A percentile compares a stretch with the other conserved stretches of the same genome.
Conservation (phyloP, 495 filamentous ascomycete species). For the Hyaloscypha bicolor region DNA sequence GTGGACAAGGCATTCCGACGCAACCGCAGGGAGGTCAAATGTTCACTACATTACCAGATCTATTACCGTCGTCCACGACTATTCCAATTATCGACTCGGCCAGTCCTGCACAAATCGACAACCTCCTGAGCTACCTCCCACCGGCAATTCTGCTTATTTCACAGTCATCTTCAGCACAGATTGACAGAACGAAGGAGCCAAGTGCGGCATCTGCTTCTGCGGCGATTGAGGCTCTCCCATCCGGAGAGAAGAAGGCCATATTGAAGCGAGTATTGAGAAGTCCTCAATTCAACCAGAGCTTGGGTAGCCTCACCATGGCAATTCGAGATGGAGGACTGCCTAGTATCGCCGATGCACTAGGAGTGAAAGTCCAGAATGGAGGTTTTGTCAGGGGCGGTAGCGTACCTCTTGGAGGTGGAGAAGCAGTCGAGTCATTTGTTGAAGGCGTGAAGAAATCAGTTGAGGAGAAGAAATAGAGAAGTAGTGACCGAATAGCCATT, state of each 20-base stretch:
- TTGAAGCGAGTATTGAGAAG: slow-evolving; percentile 82
- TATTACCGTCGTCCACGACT: slow-evolving; percentile 75
- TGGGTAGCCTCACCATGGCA: slow-evolving; percentile 81
- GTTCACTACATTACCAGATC: slow-evolving; percentile 85
- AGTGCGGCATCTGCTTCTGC: slow-evolving; percentile 67
- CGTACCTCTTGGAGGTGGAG: slow-evolving; percentile 83
- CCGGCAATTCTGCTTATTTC: slow-evolving; percentile 65
- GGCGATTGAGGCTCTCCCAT: slow-evolving; percentile 71
- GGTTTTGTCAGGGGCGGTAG: slow-evolving; percentile 74
- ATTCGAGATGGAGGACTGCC: slow-evolving; percentile 91
- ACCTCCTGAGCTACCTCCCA: slow-evolving; percentile 76
- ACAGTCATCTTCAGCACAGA: slow-evolving; percentile 58
- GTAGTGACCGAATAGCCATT: not conserved
- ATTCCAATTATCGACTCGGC: slow-evolving; percentile 74
- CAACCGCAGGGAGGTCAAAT: slow-evolving; percentile 52
- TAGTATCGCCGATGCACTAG: slow-evolving; percentile 82
- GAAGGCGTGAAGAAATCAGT: slow-evolving; percentile 81
- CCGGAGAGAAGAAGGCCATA: slow-evolving; percentile 78
- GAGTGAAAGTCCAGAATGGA: slow-evolving; percentile 77
- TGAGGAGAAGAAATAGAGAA: slow-evolving; percentile 45
- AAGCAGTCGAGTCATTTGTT: slow-evolving; percentile 89
- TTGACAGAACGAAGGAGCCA: slow-evolving; percentile 53
- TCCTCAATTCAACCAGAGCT: slow-evolving; percentile 87
- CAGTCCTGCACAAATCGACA: slow-evolving; percentile 64
- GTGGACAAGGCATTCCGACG: slow-evolving; percentile 45